phyloP scores from a whole-genome alignment of 192 early-diverging fungal species.

The Pilobolus umbonatus region DNA sequence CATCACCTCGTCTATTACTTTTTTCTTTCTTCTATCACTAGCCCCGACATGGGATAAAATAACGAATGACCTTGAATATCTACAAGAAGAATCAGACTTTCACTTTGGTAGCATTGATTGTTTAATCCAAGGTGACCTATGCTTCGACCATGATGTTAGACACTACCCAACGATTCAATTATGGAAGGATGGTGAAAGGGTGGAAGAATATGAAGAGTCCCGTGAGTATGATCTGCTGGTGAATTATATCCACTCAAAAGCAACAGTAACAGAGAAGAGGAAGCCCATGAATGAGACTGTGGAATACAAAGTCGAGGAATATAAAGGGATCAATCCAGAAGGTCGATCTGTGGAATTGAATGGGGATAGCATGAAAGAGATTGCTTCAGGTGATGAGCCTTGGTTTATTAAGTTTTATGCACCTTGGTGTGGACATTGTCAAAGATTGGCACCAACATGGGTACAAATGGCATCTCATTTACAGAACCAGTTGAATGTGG shows the following conservation, averaged over 20 bases:
- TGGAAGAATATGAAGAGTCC: too few species aligned
- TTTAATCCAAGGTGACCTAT: neutral
- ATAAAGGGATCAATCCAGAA: too few species aligned
- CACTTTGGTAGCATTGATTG: constrained; percentile 2
- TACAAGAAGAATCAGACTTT: neutral
- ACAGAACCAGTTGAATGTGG: constrained; percentile 66
- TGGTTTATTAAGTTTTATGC: constrained; percentile 91
- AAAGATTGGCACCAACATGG: constrained; percentile 78
- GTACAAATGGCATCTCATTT: constrained; percentile 57
- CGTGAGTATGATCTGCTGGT: too few species aligned
- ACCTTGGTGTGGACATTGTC: constrained; percentile 88
- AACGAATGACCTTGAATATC: neutral
- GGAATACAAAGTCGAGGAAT: too few species aligned
- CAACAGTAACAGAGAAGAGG: too few species aligned
- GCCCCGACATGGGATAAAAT: neutral
- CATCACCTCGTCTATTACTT: neutral
- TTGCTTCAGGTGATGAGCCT: neutral
- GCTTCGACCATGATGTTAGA: neutral
- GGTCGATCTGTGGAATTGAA: constrained; percentile 13
- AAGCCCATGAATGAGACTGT: too few species aligned
- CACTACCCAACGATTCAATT: neutral
- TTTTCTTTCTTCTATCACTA: too few species aligned
- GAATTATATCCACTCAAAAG: too few species aligned
- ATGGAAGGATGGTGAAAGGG: neutral
- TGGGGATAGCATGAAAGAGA: neutral